Conservation (phyloP, 148 eudicot species). For the Salicornia ramosissima region DNA sequence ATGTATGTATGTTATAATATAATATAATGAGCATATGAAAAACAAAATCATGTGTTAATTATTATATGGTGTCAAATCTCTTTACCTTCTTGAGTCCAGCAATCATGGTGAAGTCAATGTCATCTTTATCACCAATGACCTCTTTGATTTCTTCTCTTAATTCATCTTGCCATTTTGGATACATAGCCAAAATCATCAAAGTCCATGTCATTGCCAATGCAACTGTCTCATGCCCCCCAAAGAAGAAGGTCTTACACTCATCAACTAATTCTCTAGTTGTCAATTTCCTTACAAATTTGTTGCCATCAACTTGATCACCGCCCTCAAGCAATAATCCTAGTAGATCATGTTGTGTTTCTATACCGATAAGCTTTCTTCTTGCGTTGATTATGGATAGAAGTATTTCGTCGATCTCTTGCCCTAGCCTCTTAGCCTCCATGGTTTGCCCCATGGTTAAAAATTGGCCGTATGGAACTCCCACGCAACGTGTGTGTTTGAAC, state of each 20-base stretch:
- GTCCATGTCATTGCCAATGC: constrained; percentile 82
- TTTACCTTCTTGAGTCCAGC: constrained; percentile 76
- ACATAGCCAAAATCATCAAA: constrained; percentile 52
- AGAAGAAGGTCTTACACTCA: constrained; percentile 91
- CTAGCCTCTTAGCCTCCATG: constrained; percentile 56
- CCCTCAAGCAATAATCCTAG: constrained; percentile 61
- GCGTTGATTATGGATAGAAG: constrained; percentile 46
- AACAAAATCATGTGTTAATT: constrained; percentile 21
- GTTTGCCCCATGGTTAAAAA: constrained; percentile 38
- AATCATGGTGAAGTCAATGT: constrained; percentile 61
- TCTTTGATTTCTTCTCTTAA: constrained; percentile 66
- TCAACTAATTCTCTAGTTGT: constrained; percentile 63
- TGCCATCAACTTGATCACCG: constrained; percentile 25
- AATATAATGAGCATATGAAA: neutral
- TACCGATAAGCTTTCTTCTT: constrained; percentile 33
- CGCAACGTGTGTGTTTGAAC: constrained; percentile 64
- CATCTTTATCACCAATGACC: constrained; percentile 56
- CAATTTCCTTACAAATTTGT: constrained; percentile 32
- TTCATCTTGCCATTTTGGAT: constrained; percentile 71
- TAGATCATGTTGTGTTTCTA: constrained; percentile 45
- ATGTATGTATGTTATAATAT: neutral
- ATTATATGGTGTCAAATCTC: constrained; percentile 3
- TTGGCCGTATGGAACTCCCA: constrained; percentile 78
- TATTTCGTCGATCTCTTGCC: constrained; percentile 67
- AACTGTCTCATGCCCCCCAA: constrained; percentile 84